Evolutionary conservation across 495 filamentous ascomycete genomes (phyloP), one percentile per base, ranked within the genome.

Genomic region (Lasiosphaeria ovina): DNA sequence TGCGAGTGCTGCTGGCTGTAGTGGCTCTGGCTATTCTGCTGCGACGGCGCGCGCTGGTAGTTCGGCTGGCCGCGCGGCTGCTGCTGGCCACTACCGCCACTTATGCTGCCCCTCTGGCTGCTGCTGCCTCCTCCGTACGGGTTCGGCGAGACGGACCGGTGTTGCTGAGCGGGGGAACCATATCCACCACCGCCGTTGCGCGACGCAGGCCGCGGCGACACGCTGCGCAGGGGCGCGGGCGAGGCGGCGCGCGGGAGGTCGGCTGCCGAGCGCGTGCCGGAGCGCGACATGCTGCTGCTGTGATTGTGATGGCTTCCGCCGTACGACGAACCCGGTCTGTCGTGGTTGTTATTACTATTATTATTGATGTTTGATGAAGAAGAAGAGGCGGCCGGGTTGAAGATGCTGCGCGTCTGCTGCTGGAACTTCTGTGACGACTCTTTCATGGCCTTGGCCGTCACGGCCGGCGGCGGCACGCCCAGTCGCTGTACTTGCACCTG

Each of bases 401-500:
- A 91, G 84, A 97, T 87, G 65, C 83, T 89, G 55, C 90, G 85
- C 7, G 88, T 89, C 72, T 97, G 89, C 55, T 87, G 86, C 49
- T 89, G 84, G 69, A 94, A 97, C 67, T 89, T 89, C 57, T 93
- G 86, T 1, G 91, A 92, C 11, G 93, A 89, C 67, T 94, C 88
- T 64, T 97, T 88, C 95, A 99, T 99, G 50, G 93, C 88, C 56
- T 87, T 87, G 7, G 89, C 88, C 0, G 95, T 98, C 61, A 93
- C 91, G 10, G 95, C 95, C 0, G 93, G 94, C 56, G 94, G 86
- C 1, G 95, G 95, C 14, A 92, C 89, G 59, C 88, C 95, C 11
- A 99, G 85, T 48, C 92, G 83, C 66, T 93, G 67, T 44, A 90
- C 79, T 50, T 86, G 82, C 40, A 89, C 79, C 52, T 87, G 82